Evolutionary conservation across 495 filamentous ascomycete genomes (phyloP), one percentile per base, ranked within the genome.

Genomic region (Letharia lupina): DNA sequence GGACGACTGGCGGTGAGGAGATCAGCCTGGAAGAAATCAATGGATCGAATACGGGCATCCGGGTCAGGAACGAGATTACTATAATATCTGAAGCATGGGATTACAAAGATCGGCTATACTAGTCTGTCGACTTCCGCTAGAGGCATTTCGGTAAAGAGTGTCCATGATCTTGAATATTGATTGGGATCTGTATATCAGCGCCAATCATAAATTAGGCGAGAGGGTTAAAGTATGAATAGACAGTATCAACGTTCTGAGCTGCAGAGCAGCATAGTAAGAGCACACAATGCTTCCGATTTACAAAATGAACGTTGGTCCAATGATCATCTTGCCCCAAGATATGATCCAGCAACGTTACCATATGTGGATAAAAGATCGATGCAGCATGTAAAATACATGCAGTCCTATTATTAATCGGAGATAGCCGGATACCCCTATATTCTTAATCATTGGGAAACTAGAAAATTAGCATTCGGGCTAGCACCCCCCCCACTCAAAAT

Each of bases 81-180:
- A 47, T 67, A 16, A 66, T 63, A 12, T 44, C 47, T 60, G 45
- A 54, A n/a, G 52, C 61, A 41, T 69, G 68, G 68, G 56, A 62
- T 45, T 67, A 67, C 10, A 63, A 67, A 31, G 60, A 67, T 39
- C 28, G 48, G 65, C n/a, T 67, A 11, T 67, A 57, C 18, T 67
- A 45, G 56, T 18, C 12, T 18, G 31, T 63, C 23, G 39, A 23
- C 12, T 52, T 63, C 8, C 33, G 16, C n/a, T 65, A 40, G 31
- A 65, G 39, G n/a, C 45, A 28, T 42, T 52, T 2, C 11, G 18
- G n/a, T 54, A 18, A 18, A 64, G 23, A 60, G 8, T 28, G 35
- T 41, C 23, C 16, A 16, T 15, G 7, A 16, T 40, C 59, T 61
- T 23, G n/a, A 15, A 42, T 28, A 40, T 28, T 28, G 23, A 28